Conservation (phyloP, 2,329 filamentous ascomycete genomes). For the Colletotrichum navitas region DNA sequence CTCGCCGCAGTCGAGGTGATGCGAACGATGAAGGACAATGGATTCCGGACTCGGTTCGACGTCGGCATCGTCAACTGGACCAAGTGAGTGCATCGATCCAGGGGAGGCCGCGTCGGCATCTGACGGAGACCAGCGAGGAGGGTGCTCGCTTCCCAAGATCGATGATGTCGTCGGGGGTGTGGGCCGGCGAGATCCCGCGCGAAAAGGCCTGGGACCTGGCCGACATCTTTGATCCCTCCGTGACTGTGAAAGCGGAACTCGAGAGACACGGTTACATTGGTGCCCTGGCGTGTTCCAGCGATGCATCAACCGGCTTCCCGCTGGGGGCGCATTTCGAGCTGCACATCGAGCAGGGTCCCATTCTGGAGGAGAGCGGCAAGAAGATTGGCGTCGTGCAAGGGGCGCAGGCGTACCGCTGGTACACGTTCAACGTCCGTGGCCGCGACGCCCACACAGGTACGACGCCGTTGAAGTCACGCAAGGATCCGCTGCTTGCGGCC, state of each 20-base stretch:
- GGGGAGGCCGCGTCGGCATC: neutral
- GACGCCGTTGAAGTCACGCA: conserved; percentile 74
- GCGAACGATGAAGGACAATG: conserved; percentile 74
- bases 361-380: conserved; percentile 73
- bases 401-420: conserved; percentile 83
- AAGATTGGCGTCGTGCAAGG: conserved; percentile 79
- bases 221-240: conserved; percentile 60
- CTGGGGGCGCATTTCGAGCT: conserved; percentile 85
- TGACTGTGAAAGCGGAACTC: conserved; percentile 61
- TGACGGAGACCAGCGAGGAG: conserved; percentile 70
- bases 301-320: conserved; percentile 51
- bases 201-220: conserved; percentile 65
- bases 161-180: conserved; percentile 82
- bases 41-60: conserved; percentile 76
- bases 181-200: conserved; percentile 76
- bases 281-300: conserved; percentile 46
- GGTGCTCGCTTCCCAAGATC: conserved; percentile 83
- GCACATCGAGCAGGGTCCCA: conserved; percentile 87
- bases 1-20: conserved; percentile 80
- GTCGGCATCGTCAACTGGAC: conserved; percentile 85
- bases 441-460: conserved; percentile 81
- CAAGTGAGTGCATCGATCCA: conserved; percentile 59
- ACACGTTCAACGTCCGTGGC: conserved; percentile 74
- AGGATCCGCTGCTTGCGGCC: conserved; percentile 77
- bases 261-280: conserved; percentile 80